phyloP scores from a whole-genome alignment of 768 basidiomycete genomes.

The Myochromella boudieri region DNA sequence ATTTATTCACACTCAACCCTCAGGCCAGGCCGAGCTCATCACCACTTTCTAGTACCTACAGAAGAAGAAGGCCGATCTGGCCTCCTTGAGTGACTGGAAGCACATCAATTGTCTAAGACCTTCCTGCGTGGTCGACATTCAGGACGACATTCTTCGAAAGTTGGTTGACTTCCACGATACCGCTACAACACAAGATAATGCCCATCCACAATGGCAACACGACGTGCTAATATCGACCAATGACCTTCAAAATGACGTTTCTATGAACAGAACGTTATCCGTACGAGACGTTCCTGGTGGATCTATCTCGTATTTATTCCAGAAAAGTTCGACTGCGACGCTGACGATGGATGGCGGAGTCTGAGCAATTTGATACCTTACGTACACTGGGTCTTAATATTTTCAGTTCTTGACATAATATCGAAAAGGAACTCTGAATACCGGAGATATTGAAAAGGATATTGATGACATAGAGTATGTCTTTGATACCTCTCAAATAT shows the following conservation, averaged over 20 bases:
- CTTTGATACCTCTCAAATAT: too few species aligned
- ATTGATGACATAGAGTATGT: too few species aligned
- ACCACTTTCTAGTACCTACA: constrained; percentile 52
- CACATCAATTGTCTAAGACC: constrained; percentile 74
- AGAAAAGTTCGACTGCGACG: constrained; percentile 42
- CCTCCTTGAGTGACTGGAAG: constrained; percentile 78
- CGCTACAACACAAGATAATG: constrained; percentile 5
- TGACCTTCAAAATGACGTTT: constrained; percentile 45
- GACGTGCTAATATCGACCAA: constrained; percentile 37
- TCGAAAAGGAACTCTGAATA: too few species aligned
- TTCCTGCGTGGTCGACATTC: constrained; percentile 46
- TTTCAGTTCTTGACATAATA: too few species aligned
- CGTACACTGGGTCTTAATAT: too few species aligned
- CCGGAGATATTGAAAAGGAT: too few species aligned
- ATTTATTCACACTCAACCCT: constrained; percentile 13
- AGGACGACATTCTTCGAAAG: constrained; percentile 64
- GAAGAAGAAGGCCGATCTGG: constrained; percentile 68
- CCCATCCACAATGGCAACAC: constrained; percentile 8
- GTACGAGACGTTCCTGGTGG: constrained; percentile 57
- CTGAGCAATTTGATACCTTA: too few species aligned
- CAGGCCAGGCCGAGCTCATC: neutral
- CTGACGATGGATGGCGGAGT: constrained; percentile 17
- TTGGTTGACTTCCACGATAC: constrained; percentile 30
- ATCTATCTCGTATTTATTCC: constrained; percentile 75
- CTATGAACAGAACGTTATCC: constrained; percentile 30